Base-by-base conservation (phyloP, 2,329 filamentous ascomycete species). In the Ceratocystis destructans region DNA sequence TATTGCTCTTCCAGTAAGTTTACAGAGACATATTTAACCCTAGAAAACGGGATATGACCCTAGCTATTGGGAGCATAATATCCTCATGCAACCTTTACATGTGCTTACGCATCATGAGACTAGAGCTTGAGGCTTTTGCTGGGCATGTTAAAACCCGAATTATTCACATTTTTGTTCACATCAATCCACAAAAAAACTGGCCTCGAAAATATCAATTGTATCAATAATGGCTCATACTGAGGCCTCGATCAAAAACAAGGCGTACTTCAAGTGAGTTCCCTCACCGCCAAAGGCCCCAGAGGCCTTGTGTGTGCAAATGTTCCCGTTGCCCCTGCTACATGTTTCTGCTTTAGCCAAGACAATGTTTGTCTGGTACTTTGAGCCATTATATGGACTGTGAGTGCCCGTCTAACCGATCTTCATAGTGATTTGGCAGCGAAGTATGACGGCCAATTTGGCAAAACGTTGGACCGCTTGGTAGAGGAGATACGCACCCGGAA, bases 391-490 rank as follows among this genome's bases (percentile, higher is more conserved):
- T 41, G 10, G 37, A 41, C 37, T 41, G 37, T 41, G 15, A 31
- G 2, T 37, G 12, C 8, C 25, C 28, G n/a, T 59, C 31, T 59
- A 59, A 59, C 55, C 22, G 17, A 17, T 5, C 2, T 12, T 4
- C 5, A 31, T 44, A 67, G 65, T 44, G 48, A 61, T 25, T 50
- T 67, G 25, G 65, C 65, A 17, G 41, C 22, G 7, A 31, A 64
- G 25, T 67, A 67, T 62, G 65, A 67, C 17, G 25, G 25, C 15
- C 61, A 55, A 2, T 67, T 67, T 70, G 77, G 78, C 63, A 80
- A 81, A 70, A 78, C 80, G 12, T 77, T 83, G 61, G 74, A 76
- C 45, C 77, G 79, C 70, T 75, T 89, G n/a, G 78, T 81, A 25
- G 73, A 78, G 6, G 78, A 82, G 70, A 77, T 88, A 15, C 77